Evolutionary conservation across 352 stramenopile species (phyloP), one percentile per base, ranked within the genome.

Genomic region (Phytopythium kandeliae): DNA sequence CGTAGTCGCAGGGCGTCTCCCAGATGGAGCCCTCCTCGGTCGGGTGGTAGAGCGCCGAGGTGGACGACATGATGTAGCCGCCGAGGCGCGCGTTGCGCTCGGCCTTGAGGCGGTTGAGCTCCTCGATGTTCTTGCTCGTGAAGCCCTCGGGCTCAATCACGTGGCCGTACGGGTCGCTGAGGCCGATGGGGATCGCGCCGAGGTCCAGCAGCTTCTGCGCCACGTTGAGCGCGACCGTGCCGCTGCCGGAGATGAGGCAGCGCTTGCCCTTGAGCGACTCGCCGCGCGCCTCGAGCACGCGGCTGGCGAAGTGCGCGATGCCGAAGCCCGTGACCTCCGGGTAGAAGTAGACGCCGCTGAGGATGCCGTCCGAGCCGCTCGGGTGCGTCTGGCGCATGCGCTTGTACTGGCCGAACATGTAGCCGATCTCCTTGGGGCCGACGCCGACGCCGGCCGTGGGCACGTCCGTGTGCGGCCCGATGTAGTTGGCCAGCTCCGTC

Each of bases 351-450:
- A 71, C 65, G 48, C 92, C 92, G 60, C 90, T 97, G 24, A 97
- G 68, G 48, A 97, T 86, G 26, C 86, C 88, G 43, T 92, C 86
- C 1, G 86, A 90, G 49, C 83, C 76, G 54, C 67, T 77, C 4
- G 80, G 77, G 57, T 94, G 75, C 33, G 90, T 65, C 58, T 94
- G 83, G 36, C 81, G 78, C 57, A 98, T 88, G 38, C 96, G 83
- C 73, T 98, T 98, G 90, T 98, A 99, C 72, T 98, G 96, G 45
- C 96, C 96, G 77, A 98, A 98, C 67, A 99, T 89, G 75, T 97
- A 97, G 60, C 92, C 89, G 50, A 98, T 96, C 74, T 99, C 97
- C 54, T 96, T 85, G 10, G 86, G 63, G 13, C 91, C 93, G 19
- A 98, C 92, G 42, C 94, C 96, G 40, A 97, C 95, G 22, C 96